Evolutionary conservation across 1,139 yeast genomes (phyloP), one percentile per base, ranked within the genome.

Genomic region (Magnusiomyces magnusii): DNA sequence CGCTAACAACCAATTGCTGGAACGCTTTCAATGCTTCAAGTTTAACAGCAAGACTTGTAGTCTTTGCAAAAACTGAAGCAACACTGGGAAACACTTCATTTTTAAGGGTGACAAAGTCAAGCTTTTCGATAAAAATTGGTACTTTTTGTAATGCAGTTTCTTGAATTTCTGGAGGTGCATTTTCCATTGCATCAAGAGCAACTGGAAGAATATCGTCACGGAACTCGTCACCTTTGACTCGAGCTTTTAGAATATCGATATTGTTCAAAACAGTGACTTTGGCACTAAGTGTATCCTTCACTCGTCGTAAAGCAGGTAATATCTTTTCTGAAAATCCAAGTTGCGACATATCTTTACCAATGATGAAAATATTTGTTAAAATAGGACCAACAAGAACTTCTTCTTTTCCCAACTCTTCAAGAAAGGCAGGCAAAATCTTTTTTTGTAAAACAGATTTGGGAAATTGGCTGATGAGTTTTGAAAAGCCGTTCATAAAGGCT

Each of bases 31-130:
- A 77, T 1, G 96, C 82, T 17, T 84, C 79, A 41, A 86, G 76
- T 66, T 93, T 91, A 36, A 92, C 87, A 2, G 88, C 83, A 49
- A 91, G 75, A 50, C 93, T 82, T 0, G 95, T 87, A 0, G 98
- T 92, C 53, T 90, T 87, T 50, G 89, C 82, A 72, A 91, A 92
- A 2, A 89, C 81, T 51, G 80, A 80, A 50, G 90, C 81, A 27
- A 91, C 76, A 51, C 83, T 75, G 0, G 97, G 96, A 69, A 88
- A 82, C 21, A 90, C 76, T 21, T 82, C 81, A 65, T 84, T 85
- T 65, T 92, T 90, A 58, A 90, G 78, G 42, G 85, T 81, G 5
- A 92, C 82, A 67, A 89, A 88, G 58, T 85, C 95, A 55, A 86
- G 75, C 55, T 80, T 76, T 10, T 75, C 78, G 1, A 82, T 70